These are phyloP conservation scores for Diaporthe vexans DNA, from an alignment of 2,329 filamentous ascomycete species.

Conservation along the genomic window DNA sequence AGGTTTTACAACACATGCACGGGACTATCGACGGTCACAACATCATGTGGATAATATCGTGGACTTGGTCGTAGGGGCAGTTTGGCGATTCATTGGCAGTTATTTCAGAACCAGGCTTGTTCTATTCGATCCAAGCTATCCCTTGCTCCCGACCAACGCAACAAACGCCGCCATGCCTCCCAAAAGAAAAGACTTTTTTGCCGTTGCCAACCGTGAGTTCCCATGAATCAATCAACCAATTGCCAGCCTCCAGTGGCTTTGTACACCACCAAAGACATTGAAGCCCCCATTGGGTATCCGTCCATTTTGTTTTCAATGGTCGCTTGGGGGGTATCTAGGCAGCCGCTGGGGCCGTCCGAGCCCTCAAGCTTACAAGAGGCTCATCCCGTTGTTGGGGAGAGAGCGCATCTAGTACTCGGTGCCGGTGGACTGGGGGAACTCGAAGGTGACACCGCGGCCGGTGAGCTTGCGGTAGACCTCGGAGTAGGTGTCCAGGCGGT, in stretches of 20 bases:
- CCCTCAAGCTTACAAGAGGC: slow-evolving; percentile 14
- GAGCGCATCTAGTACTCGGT: slow-evolving; percentile 80
- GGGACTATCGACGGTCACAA: neutral
- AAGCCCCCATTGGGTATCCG: slow-evolving; percentile 35
- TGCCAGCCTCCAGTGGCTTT: slow-evolving; percentile 11
- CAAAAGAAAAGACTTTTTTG: slow-evolving; percentile 32
- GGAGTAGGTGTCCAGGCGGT: slow-evolving; percentile 99
- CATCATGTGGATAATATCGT: neutral
- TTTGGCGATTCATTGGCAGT: slow-evolving; percentile 41
- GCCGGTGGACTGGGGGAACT: slow-evolving; percentile 91
- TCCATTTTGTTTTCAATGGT: slow-evolving; percentile 29
- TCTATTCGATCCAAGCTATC: slow-evolving; percentile 41
- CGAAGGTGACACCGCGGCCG: slow-evolving; percentile 95
- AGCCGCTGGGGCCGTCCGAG: slow-evolving; percentile 1
- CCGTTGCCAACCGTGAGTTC: slow-evolving; percentile 38
- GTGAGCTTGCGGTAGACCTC: slow-evolving; percentile 99
- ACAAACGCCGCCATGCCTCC: slow-evolving; percentile 39
- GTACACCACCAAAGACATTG: slow-evolving; percentile 29
- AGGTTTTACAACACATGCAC: neutral
- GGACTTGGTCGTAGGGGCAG: neutral
- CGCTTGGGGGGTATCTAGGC: neutral
- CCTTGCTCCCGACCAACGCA: slow-evolving; percentile 37
- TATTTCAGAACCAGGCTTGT: slow-evolving; percentile 41
- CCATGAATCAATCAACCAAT: slow-evolving; percentile 40
- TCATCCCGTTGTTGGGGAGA: neutral